Evolutionary conservation across 352 stramenopile genomes (phyloP).

Genomic region (Globisporangium paroecandrum): DNA sequence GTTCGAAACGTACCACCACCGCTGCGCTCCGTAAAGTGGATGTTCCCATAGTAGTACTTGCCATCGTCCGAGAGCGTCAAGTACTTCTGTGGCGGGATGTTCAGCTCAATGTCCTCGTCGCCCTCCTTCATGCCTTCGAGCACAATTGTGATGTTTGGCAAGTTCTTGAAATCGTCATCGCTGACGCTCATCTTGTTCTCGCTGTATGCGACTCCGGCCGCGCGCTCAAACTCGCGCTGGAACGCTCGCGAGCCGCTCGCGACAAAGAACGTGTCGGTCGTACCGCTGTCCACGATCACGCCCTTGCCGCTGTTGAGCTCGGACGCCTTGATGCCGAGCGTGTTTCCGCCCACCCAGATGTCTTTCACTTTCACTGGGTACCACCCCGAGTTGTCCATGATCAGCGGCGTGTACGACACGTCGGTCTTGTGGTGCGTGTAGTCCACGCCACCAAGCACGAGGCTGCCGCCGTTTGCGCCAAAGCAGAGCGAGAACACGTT

Average conservation of each 20-base stretch:
- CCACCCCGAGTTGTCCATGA: slow-evolving; percentile 44
- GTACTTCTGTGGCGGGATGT: slow-evolving; percentile 66
- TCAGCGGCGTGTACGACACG: slow-evolving; percentile 65
- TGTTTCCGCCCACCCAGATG: slow-evolving; percentile 52
- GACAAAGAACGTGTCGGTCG: slow-evolving; percentile 83
- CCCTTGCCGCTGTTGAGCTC: slow-evolving; percentile 69
- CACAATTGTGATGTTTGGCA: slow-evolving; percentile 70
- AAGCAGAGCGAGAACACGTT: slow-evolving; percentile 87
- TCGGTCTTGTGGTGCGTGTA: slow-evolving; percentile 63
- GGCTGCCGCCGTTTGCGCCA: slow-evolving; percentile 47
- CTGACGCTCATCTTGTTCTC: slow-evolving; percentile 54
- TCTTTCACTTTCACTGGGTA: slow-evolving; percentile 85
- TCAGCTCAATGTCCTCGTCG: slow-evolving; percentile 55
- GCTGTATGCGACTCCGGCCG: slow-evolving; percentile 50
- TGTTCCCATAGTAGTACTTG: slow-evolving; percentile 60
- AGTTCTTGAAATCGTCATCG: slow-evolving; percentile 27
- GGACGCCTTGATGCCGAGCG: slow-evolving; percentile 35
- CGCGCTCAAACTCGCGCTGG: slow-evolving; percentile 39
- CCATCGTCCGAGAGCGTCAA: slow-evolving; percentile 47
- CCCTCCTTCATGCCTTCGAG: slow-evolving; percentile 43
- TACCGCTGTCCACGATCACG: slow-evolving; percentile 84
- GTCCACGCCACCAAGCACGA: slow-evolving; percentile 81
- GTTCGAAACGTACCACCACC: slow-evolving; percentile 49
- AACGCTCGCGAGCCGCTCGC: slow-evolving; percentile 46
- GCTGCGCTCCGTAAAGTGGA: slow-evolving; percentile 79